phyloP scores from a whole-genome alignment of 306 rosid genomes.

The Cicer chorassanicum region DNA sequence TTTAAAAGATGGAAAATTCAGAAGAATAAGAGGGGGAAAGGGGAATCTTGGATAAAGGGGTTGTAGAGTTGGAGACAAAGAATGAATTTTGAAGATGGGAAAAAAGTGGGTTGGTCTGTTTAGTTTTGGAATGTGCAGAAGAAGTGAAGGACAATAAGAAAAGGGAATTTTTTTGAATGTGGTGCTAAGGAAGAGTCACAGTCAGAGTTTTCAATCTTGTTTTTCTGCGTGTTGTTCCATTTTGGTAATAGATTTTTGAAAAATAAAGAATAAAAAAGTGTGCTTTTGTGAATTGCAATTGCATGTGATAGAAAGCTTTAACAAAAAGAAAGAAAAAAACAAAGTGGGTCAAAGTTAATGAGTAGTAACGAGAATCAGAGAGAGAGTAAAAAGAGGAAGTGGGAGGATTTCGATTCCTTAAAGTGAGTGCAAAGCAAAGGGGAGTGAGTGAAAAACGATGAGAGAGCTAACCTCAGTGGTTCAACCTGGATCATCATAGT shows the following conservation, averaged over 20 bases:
- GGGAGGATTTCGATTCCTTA: constrained; percentile 38
- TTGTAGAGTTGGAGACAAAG: constrained; percentile 49
- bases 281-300: constrained; percentile 42
- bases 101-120: constrained; percentile 1
- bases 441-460: background rate
- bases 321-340: constrained; percentile 9
- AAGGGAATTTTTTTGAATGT: constrained; percentile 56
- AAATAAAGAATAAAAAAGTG: constrained; percentile 23
- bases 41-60: constrained; percentile 41
- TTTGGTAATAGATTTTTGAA: background rate
- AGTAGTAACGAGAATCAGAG: constrained; percentile 30
- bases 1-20: constrained; percentile 30
- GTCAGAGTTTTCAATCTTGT: constrained; percentile 42
- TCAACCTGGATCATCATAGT: constrained; percentile 28
- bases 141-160: constrained; percentile 15
- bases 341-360: constrained; percentile 45
- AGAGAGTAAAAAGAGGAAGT: background rate
- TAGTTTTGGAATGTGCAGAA: constrained; percentile 39
- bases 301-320: constrained; percentile 49
- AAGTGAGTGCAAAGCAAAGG: constrained; percentile 40
- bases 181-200: constrained; percentile 50
- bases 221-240: constrained; percentile 43
- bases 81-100: constrained; percentile 48
- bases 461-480: constrained; percentile 36
- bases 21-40: constrained; percentile 5